These are phyloP conservation scores for Curvularia sp. DNA, from an alignment of 2,329 filamentous ascomycete genomes.

Conservation along the genomic window DNA sequence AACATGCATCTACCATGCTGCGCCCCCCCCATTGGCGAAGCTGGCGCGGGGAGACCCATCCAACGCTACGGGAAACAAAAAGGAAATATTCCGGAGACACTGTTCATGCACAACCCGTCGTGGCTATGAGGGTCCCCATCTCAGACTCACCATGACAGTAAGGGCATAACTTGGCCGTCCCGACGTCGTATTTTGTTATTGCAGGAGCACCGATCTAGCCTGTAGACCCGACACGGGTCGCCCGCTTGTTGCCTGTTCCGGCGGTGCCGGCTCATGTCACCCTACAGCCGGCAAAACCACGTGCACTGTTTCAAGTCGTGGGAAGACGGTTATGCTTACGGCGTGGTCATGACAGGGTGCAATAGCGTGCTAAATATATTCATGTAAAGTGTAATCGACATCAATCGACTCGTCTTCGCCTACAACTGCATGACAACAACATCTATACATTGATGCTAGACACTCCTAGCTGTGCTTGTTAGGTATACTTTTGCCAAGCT, in stretches of 20 bases:
- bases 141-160: background rate
- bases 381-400: background rate
- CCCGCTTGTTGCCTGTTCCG: conserved; percentile 9
- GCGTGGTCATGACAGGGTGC: background rate
- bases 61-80: conserved; percentile 22
- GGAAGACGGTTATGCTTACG: background rate
- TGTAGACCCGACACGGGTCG: conserved; percentile 1
- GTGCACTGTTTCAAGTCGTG: background rate
- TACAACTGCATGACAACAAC: background rate
- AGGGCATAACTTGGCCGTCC: background rate
- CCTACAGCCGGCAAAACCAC: background rate
- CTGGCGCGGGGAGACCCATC: conserved; percentile 8
- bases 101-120: conserved; percentile 10
- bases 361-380: background rate
- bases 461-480: background rate
- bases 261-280: background rate
- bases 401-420: background rate
- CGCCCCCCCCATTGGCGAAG: conserved; percentile 10
- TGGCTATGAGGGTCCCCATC: background rate
- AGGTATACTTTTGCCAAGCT: background rate
- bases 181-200: conserved; percentile 13
- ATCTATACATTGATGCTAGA: background rate
- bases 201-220: conserved; percentile 2
- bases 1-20: conserved; percentile 8
- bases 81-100: conserved; percentile 16